Base-by-base conservation (phyloP, 2,329 filamentous ascomycete species). In the Emmonsiellopsis sp. region DNA sequence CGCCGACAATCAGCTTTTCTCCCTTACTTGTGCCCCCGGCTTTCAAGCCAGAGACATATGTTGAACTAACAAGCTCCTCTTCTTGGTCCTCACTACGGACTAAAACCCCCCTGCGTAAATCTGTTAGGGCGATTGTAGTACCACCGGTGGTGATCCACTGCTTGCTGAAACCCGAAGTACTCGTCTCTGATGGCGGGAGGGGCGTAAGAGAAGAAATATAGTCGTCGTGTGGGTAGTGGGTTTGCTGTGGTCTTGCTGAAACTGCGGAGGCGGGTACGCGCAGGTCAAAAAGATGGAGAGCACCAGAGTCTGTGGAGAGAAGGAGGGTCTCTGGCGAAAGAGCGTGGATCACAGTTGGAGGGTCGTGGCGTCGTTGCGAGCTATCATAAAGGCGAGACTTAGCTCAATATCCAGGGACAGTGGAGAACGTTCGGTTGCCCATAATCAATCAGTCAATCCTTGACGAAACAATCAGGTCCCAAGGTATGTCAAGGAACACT, bases 61-160 rank as follows among this genome's bases (percentile, higher is more conserved):
- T 76, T 1, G 87, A 86, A 63, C 86, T 87, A n/a, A 96, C 77
- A 55, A 97, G 74, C 70, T 97, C 89, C 59, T 96, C 91, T 62
- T 94, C 93, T 66, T 97, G 93, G 63, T 97, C 90, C 65, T 96
- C 93, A 60, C 89, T 95, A 55, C 86, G 86, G 2, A 91, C 86
- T 43, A 97, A 74, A 5, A 96, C 88, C 11, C 92, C 92, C 47
- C 88, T 80, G 27, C 92, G 83, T 44, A 96, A 75, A 67, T 98
- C 93, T 0, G 90, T 95, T 39, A 96, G 85, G 1, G 90, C 88
- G 17, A 98, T 74, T 0, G 92, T 97, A 1, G 88, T 92, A 44
- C 90, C 91, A 36, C 93, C 93, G 0, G 91, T 96, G 39, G 87
- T 93, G 51, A 96, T 81, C 87, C 90, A 98, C 72, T 97, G 92